These are phyloP conservation scores for Penicillium parvum DNA, from an alignment of 495 filamentous ascomycete genomes.

Conservation along the genomic window DNA sequence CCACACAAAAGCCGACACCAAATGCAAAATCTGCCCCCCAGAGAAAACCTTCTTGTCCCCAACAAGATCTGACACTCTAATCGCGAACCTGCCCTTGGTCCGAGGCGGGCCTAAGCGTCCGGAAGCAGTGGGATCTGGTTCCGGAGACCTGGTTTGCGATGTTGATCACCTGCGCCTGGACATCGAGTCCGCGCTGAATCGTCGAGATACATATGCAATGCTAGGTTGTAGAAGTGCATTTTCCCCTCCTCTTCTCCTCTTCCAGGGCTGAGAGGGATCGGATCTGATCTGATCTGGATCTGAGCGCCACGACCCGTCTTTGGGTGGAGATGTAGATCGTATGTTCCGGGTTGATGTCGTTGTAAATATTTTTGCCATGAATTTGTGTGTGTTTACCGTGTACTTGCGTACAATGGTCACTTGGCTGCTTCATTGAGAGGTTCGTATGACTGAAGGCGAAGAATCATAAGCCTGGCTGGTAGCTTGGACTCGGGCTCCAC, in stretches of 20 bases:
- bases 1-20: constrained; percentile 9
- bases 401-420: too few relatives aligned
- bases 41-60: neutral
- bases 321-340: too few relatives aligned
- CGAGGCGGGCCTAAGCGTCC: constrained; percentile 7
- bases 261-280: constrained; percentile 10
- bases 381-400: too few relatives aligned
- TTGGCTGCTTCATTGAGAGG: too few relatives aligned
- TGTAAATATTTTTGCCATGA: too few relatives aligned
- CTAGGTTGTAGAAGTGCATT: constrained; percentile 1
- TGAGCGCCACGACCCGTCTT: neutral
- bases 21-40: neutral
- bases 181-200: neutral
- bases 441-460: too few relatives aligned
- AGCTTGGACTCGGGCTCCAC: too few relatives aligned
- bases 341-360: too few relatives aligned
- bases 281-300: neutral
- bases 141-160: constrained; percentile 14
- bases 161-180: constrained; percentile 13
- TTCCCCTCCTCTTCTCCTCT: neutral
- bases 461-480: too few relatives aligned
- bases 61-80: neutral
- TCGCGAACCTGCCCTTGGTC: constrained; percentile 1
- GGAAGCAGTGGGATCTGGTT: constrained; percentile 2
- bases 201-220: neutral